A percentile compares a stretch with the other conserved stretches of the same genome.
Conservation (phyloP, 1,139 yeast genomes). For the Geotrichum europaeum region DNA sequence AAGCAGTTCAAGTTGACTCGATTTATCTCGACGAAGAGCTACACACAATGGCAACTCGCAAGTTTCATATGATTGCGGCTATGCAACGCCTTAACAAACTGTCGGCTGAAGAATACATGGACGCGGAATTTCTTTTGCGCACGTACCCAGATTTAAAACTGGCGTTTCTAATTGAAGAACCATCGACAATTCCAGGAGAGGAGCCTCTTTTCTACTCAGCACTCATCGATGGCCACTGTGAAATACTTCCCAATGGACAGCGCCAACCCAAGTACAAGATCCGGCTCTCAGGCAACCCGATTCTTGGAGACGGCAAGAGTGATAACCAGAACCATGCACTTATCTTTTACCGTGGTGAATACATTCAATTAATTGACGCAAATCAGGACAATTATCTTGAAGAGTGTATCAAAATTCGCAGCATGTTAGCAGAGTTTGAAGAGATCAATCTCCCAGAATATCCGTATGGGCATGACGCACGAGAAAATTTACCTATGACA, state of each 20-base stretch:
- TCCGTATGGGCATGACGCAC: conserved; percentile 26
- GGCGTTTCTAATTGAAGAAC: conserved; percentile 52
- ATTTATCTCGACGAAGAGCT: conserved; percentile 37
- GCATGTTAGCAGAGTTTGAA: conserved; percentile 74
- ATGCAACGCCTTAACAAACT: conserved; percentile 61
- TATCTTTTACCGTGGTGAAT: conserved; percentile 79
- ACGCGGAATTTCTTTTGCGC: conserved; percentile 50
- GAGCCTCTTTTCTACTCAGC: conserved; percentile 50
- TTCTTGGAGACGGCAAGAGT: conserved; percentile 84
- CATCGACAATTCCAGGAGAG: conserved; percentile 31
- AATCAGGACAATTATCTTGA: conserved; percentile 84
- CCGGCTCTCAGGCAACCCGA: conserved; percentile 74
- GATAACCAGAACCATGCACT: conserved; percentile 78
- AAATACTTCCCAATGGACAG: conserved; percentile 38
- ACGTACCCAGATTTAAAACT: conserved; percentile 59
- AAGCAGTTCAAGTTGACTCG: conserved; percentile 34
- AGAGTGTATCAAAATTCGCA: conserved; percentile 75
- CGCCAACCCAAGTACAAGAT: conserved; percentile 50
- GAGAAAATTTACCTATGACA: conserved; percentile 31
- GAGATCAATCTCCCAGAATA: conserved; percentile 40
- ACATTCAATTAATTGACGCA: conserved; percentile 81
- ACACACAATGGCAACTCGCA: conserved; percentile 52
- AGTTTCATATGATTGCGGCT: conserved; percentile 62
- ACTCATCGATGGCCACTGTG: conserved; percentile 50
- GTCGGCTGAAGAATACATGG: conserved; percentile 46